A percentile compares a stretch with the other conserved stretches of the same genome.
Conservation (phyloP, 1,284 basidiomycete genomes). For the Irpex sp. region DNA sequence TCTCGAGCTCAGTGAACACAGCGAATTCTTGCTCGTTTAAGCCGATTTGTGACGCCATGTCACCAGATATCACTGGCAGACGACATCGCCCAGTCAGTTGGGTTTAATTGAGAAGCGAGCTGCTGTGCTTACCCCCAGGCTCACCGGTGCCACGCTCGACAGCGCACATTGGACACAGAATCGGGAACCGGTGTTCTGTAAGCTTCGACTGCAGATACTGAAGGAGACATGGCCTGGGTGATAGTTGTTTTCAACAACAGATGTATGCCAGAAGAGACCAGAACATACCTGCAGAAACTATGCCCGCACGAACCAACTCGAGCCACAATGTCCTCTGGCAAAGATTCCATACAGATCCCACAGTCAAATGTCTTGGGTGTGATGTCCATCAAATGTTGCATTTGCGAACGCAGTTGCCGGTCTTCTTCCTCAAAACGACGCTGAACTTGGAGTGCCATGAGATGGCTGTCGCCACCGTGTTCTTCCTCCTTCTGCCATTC, state of each 20-base stretch:
- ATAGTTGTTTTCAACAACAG: background rate
- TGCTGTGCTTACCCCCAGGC: constrained; percentile 32
- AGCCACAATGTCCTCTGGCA: constrained; percentile 42
- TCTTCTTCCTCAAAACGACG: constrained; percentile 45
- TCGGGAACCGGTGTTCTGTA: constrained; percentile 51
- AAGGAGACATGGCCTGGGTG: constrained; percentile 40
- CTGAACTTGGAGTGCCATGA: constrained; percentile 31
- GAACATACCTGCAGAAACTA: constrained; percentile 39
- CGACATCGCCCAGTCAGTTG: background rate
- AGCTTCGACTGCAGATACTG: constrained; percentile 44
- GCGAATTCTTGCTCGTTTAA: constrained; percentile 43
- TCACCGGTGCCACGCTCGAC: constrained; percentile 23
- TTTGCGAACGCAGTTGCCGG: constrained; percentile 32
- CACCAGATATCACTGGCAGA: constrained; percentile 29
- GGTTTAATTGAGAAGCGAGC: background rate
- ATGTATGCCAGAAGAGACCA: background rate
- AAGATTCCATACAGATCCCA: constrained; percentile 52
- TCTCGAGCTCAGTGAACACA: constrained; percentile 50
- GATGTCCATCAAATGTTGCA: constrained; percentile 27
- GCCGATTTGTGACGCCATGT: constrained; percentile 43
- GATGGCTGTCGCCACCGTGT: background rate
- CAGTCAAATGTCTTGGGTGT: constrained; percentile 44
- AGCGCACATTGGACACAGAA: constrained; percentile 56
- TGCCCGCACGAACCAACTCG: constrained; percentile 47
- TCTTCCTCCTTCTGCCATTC: constrained; percentile 9